Percentiles rank a stretch among this genome's conserved stretches.
phyloP scores from a whole-genome alignment of 192 early-diverging fungal species.

The Linnemannia zychae region DNA sequence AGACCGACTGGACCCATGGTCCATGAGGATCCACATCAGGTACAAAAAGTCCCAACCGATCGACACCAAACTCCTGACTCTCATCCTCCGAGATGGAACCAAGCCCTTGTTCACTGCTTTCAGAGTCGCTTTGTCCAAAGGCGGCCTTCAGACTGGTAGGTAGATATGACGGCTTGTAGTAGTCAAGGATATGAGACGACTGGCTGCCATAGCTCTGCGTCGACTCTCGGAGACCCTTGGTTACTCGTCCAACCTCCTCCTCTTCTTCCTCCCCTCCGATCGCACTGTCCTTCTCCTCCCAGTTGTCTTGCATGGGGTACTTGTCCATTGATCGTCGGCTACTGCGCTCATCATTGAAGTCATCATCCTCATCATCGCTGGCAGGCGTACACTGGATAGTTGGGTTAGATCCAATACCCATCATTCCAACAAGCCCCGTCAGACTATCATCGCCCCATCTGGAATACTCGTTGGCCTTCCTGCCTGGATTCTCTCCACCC shows the following conservation, averaged over 20 bases:
- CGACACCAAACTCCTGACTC: neutral
- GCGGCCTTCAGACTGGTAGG: neutral
- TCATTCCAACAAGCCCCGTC: conserved; percentile 44
- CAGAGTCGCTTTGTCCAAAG: neutral
- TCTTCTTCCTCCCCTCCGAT: neutral
- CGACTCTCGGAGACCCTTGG: conserved; percentile 20
- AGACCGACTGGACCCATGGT: conserved; percentile 42
- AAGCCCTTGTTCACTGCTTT: neutral
- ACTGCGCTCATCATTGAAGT: neutral
- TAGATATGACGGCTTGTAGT: conserved; percentile 19
- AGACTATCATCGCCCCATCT: conserved; percentile 6
- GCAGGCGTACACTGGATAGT: conserved; percentile 31
- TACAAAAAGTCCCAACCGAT: neutral
- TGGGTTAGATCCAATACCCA: conserved; percentile 45
- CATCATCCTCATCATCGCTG: conserved; percentile 25
- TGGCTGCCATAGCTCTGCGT: conserved; percentile 23
- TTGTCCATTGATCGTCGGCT: neutral
- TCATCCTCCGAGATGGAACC: neutral
- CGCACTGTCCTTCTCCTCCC: neutral
- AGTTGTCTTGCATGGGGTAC: neutral
- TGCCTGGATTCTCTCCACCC: neutral
- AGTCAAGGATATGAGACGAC: conserved; percentile 37
- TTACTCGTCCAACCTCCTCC: neutral
- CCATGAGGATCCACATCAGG: neutral
- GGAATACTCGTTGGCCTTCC: conserved; percentile 26